These are phyloP conservation scores for Lepraria neglecta DNA, from an alignment of 495 filamentous ascomycete species.

Conservation along the genomic window DNA sequence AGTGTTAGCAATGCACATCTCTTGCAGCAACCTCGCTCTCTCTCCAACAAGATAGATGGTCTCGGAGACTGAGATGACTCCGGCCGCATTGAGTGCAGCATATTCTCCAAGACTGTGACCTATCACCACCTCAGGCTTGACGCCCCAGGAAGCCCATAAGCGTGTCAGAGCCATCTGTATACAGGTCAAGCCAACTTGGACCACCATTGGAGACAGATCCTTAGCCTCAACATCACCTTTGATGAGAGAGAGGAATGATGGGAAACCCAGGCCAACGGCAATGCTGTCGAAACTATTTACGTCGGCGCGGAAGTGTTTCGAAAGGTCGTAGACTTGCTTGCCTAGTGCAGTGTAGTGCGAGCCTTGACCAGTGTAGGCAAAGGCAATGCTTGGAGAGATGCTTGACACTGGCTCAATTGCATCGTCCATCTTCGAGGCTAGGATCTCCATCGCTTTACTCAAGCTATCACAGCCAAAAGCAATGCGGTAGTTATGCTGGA, in stretches of 20 bases:
- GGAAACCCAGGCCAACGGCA: constrained; percentile 55
- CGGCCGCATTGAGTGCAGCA: constrained; percentile 74
- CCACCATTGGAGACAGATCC: constrained; percentile 63
- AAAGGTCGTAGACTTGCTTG: constrained; percentile 56
- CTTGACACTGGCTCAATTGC: constrained; percentile 32
- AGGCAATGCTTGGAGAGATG: constrained; percentile 48
- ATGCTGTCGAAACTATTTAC: constrained; percentile 59
- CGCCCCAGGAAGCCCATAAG: constrained; percentile 73
- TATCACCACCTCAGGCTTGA: constrained; percentile 67
- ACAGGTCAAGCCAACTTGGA: constrained; percentile 70
- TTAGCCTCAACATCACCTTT: constrained; percentile 40
- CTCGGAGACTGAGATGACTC: constrained; percentile 71
- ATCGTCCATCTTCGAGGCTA: constrained; percentile 29
- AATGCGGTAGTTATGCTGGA: constrained; percentile 72
- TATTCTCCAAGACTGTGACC: constrained; percentile 89
- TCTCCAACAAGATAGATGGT: constrained; percentile 74
- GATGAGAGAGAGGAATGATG: constrained; percentile 62
- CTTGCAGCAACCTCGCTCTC: constrained; percentile 67
- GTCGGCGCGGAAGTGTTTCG: constrained; percentile 55
- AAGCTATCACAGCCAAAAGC: constrained; percentile 52
- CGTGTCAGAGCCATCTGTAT: constrained; percentile 81
- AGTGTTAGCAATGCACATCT: constrained; percentile 62
- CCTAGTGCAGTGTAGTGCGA: constrained; percentile 58
- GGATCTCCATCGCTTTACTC: constrained; percentile 16
- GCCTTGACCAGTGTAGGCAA: constrained; percentile 61